Base-by-base conservation (phyloP, 805 yeast genomes). In the Blastobotrys chiropterorum region DNA sequence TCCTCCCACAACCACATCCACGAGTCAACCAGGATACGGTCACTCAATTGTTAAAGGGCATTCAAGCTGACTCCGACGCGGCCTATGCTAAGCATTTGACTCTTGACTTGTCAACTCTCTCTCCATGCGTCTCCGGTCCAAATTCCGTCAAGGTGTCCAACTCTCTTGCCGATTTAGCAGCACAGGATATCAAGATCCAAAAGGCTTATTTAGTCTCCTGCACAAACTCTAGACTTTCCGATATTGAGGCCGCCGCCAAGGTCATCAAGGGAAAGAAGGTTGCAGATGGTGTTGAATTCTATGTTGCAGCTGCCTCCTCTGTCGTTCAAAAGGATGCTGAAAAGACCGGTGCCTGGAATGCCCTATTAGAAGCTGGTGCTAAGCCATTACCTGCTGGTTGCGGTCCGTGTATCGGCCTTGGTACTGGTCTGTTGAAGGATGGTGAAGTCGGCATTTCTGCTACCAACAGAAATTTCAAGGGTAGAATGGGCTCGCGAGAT, bases 391-490 rank as follows among this genome's bases (percentile, higher is more conserved):
- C 98, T 17, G 96, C 99, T 14, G 99, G 99, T 19, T 94, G 99
- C 74, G 99, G 99, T 45, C 99, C 99, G 20, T 94, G 99, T 75
- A 94, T 94, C 65, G 99, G 99, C 38, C 75, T 94, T 51, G 99
- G 99, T 51, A 78, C 95, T 26, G 99, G 99, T 47, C 74, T 94
- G 58, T 75, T 94, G 59, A 83, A 94, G 70, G 92, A 88, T 38
- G 99, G 99, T 44, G 98, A 94, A 70, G 95, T 94, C 53, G 99
- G 99, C 58, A 94, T 94, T 63, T 87, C 96, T 58, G 99, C 99
- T 53, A 94, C 99, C 5, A 94, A 94, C 75, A 83, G 99, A 75
- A 94, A 94, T 72, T 94, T 94, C 79, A 94, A 94, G 73, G 99
- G 99, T 56, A 83, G 99, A 73, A 94, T 94, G 99, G 99, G 99